Percentiles rank a stretch among this genome's conserved stretches.
Conservation (phyloP, 2,329 filamentous ascomycete genomes). For the Diplocarpon rosae region DNA sequence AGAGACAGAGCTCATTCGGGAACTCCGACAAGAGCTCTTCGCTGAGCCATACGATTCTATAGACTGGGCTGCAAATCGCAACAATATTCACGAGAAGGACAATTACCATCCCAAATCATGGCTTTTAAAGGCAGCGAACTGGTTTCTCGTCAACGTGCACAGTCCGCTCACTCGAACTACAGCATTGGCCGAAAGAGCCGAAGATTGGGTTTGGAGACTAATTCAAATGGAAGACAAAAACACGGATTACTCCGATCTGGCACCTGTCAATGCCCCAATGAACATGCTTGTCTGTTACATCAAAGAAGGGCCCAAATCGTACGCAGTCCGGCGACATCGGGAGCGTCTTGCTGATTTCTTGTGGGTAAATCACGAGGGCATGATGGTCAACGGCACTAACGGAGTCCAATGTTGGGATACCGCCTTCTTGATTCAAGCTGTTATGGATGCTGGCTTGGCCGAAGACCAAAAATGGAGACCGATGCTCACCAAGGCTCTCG, state of each 20-base stretch:
- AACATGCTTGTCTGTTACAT: conserved; percentile 83
- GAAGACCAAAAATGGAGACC: conserved; percentile 64
- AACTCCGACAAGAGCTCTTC: conserved; percentile 73
- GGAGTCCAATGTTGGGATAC: conserved; percentile 99
- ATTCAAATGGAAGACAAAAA: conserved; percentile 90
- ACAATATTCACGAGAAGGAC: conserved; percentile 67
- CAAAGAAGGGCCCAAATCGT: conserved; percentile 65
- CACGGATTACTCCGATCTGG: conserved; percentile 75
- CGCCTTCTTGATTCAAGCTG: conserved; percentile 74
- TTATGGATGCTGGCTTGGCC: conserved; percentile 69
- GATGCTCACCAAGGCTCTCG: conserved; percentile 72
- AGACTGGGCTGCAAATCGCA: conserved; percentile 66
- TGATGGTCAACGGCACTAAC: conserved; percentile 93
- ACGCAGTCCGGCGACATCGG: conserved; percentile 62
- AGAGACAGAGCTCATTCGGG: conserved; percentile 60
- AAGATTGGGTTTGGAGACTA: conserved; percentile 71
- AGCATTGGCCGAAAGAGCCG: conserved; percentile 56
- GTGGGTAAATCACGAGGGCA: conserved; percentile 85
- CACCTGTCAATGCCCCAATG: conserved; percentile 83
- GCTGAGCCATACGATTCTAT: conserved; percentile 68
- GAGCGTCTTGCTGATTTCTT: conserved; percentile 77
- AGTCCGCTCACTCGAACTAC: conserved; percentile 63
- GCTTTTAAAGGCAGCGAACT: conserved; percentile 70
- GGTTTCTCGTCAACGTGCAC: conserved; percentile 69
- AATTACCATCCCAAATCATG: conserved; percentile 91